Evolutionary conservation across 2,329 filamentous ascomycete species (phyloP), one percentile per base, ranked within the genome.

Genomic region (Aureobasidium melanogenum): DNA sequence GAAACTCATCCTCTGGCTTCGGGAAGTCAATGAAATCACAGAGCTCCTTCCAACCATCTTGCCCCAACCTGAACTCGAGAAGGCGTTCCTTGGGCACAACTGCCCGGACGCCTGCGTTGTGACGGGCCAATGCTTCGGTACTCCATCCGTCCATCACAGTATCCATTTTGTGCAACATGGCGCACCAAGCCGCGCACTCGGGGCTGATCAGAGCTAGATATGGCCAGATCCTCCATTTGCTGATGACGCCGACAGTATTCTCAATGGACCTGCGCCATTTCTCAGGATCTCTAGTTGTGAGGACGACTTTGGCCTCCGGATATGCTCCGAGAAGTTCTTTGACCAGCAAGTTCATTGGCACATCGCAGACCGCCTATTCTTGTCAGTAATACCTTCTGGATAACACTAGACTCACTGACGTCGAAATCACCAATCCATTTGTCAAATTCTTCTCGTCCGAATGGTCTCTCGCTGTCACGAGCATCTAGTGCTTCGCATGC

Each of bases 11-110:
- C 28, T 71, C 74, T 3, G 80, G 80, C 2, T 79, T 68, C 22
- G 79, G 76, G 47, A 80, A 76, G 22, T 76, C 79, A 38, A 82
- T 73, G 70, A 82, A 82, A 61, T 81, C 75, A 71, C 79, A 81
- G 24, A 82, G 73, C 30, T 80, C 79, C 60, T 73, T 75, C 79
- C 79, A 82, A 61, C 80, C 80, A 34, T 81, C 77, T 22, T 30
- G 12, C 61, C 76, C 75, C 66, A 82, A 77, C 66, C 77, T 74
- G 70, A 80, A 82, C 66, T 82, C 80, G 39, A 83, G 73, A 44
- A 82, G 70, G 59, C 76, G 75, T 62, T 80, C 79, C 5, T 74
- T 69, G 2, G 80, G 78, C 8, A 78, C 76, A 3, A 76, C 55
- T 19, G 19, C 14, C 14, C 54, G 54, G 9, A 57, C 41, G 36